Percentiles rank a stretch among this genome's conserved stretches.
Conservation (phyloP, 805 yeast species). For the Metschnikowia kofuensis region DNA sequence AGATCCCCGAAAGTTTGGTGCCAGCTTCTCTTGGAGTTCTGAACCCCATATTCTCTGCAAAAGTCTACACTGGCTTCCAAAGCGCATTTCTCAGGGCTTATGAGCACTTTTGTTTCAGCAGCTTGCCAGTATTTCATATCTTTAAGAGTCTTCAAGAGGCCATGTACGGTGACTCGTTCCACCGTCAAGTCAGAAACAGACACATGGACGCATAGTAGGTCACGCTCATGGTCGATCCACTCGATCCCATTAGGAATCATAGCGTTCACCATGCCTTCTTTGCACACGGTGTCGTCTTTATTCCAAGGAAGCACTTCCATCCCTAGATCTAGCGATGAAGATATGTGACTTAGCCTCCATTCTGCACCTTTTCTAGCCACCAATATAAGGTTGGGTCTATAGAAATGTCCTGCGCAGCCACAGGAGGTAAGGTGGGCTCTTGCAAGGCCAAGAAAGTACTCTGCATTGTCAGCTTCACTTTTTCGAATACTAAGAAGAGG, state of each 20-base stretch:
- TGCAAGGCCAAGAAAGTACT: constrained; percentile 47
- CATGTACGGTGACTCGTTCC: constrained; percentile 30
- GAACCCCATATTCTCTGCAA: background rate
- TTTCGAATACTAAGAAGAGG: constrained; percentile 12
- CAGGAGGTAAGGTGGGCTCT: constrained; percentile 42
- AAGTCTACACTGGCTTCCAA: constrained; percentile 3
- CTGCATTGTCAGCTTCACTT: constrained; percentile 20
- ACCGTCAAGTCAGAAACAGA: constrained; percentile 39
- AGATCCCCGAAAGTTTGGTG: background rate
- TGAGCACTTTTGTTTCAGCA: background rate
- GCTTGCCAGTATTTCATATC: background rate
- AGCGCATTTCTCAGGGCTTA: constrained; percentile 3
- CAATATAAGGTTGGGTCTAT: constrained; percentile 44
- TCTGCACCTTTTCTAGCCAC: constrained; percentile 26
- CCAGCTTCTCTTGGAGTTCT: background rate
- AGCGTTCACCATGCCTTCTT: constrained; percentile 31
- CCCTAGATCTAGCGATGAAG: constrained; percentile 32
- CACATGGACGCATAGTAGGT: constrained; percentile 30
- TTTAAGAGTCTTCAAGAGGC: constrained; percentile 24
- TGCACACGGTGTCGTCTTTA: constrained; percentile 24
- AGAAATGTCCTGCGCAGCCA: constrained; percentile 43
- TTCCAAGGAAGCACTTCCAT: constrained; percentile 31
- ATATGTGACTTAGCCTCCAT: constrained; percentile 24
- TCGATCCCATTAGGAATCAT: constrained; percentile 46
- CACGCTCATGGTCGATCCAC: constrained; percentile 31